A percentile compares a stretch with the other conserved stretches of the same genome.
These are phyloP conservation scores for Phytophthora pinifolia DNA, from an alignment of 352 stramenopile species.

Conservation along the genomic window DNA sequence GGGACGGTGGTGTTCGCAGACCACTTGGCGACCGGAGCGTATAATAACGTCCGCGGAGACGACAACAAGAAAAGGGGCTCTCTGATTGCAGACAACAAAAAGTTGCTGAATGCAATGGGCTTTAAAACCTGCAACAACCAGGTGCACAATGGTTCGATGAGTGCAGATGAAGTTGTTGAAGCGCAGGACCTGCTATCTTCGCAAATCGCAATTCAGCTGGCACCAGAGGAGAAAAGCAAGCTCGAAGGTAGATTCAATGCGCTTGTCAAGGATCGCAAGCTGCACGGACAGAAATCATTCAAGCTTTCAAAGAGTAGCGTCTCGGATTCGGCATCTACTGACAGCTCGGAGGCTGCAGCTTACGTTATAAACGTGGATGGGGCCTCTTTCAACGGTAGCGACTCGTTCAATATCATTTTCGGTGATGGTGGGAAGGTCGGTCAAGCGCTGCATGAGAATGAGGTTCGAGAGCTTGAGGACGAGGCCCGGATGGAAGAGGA, in stretches of 20 bases:
- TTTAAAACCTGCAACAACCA: conserved; percentile 42
- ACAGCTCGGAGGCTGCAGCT: conserved; percentile 7
- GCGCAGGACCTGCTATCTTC: conserved; percentile 25
- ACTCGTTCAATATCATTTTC: conserved; percentile 38
- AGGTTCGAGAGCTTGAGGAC: conserved; percentile 29
- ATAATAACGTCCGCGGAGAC: conserved; percentile 49
- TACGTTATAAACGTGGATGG: conserved; percentile 25
- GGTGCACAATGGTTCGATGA: conserved; percentile 55
- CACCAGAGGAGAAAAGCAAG: conserved; percentile 36
- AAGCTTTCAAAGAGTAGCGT: conserved; percentile 15
- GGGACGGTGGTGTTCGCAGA: conserved; percentile 65
- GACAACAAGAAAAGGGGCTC: conserved; percentile 50
- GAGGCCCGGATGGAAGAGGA: conserved; percentile 24
- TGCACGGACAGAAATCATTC: conserved; percentile 19
- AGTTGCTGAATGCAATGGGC: conserved; percentile 38
- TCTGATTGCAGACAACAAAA: conserved; percentile 50
- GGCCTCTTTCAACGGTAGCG: conserved; percentile 32
- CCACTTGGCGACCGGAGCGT: conserved; percentile 59
- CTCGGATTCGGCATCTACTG: background rate
- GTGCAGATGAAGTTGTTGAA: conserved; percentile 40
- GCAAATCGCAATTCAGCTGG: conserved; percentile 49
- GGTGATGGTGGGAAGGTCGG: conserved; percentile 26
- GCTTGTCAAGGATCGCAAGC: conserved; percentile 39
- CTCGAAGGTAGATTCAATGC: conserved; percentile 43
- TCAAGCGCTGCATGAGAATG: conserved; percentile 25